A percentile compares a stretch with the other conserved stretches of the same genome.
These are phyloP conservation scores for Puccinia coronata DNA, from an alignment of 1,284 basidiomycete genomes.

Conservation along the genomic window DNA sequence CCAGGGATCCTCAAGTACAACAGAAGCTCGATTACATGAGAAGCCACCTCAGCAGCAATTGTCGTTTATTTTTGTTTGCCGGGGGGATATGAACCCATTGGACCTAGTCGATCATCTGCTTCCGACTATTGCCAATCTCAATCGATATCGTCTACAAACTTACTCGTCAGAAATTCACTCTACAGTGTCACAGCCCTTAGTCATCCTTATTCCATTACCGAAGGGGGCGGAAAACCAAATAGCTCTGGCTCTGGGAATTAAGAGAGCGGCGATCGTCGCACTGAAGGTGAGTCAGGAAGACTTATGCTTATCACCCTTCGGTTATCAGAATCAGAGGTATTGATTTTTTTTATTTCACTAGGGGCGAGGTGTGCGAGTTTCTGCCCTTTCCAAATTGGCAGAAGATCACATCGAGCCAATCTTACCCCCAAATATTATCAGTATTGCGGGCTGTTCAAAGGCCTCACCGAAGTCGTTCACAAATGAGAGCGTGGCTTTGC, in stretches of 20 bases:
- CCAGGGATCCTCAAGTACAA: not conserved
- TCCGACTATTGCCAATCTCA: conserved; percentile 27
- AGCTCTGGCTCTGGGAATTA: conserved; percentile 30
- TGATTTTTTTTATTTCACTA: not conserved
- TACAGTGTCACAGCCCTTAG: not conserved
- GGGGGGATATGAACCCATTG: conserved; percentile 32
- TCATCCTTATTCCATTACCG: conserved; percentile 21
- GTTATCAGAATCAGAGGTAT: not conserved
- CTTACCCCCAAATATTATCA: not conserved
- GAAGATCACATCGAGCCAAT: conserved; percentile 10
- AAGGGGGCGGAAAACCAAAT: conserved; percentile 20
- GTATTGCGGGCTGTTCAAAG: not conserved
- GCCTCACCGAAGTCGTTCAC: not conserved
- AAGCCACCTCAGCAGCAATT: not conserved
- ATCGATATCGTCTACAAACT: conserved; percentile 9
- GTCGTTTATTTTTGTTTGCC: conserved; percentile 40
- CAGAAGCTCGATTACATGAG: not conserved
- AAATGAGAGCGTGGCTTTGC: not conserved
- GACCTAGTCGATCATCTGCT: conserved; percentile 46
- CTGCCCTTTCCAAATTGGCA: not conserved
- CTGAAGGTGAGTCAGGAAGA: conserved; percentile 15
- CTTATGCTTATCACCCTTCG: not conserved
- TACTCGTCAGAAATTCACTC: not conserved
- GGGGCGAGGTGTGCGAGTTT: not conserved
- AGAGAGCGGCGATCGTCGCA: conserved; percentile 26